phyloP scores from a whole-genome alignment of 768 basidiomycete genomes.

The Tulasnella sp. region DNA sequence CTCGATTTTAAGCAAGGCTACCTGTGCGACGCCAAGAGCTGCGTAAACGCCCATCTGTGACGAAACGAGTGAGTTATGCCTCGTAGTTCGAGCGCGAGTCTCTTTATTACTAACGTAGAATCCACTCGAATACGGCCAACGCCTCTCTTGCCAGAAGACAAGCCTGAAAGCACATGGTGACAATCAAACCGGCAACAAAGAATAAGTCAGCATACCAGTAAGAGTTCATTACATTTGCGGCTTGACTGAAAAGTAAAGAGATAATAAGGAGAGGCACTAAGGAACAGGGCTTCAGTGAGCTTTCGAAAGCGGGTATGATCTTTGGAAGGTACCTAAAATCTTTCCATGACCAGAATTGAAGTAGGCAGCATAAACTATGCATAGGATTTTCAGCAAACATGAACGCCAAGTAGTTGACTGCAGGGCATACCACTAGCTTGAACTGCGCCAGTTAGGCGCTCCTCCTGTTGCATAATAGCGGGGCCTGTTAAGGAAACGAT shows the following conservation, averaged over 20 bases:
- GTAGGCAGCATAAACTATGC: neutral
- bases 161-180: neutral
- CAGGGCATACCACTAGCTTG: neutral
- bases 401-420: too few relatives aligned
- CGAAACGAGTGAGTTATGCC: neutral
- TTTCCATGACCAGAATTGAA: neutral
- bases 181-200: neutral
- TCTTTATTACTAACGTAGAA: neutral
- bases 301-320: neutral
- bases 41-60: neutral
- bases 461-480: conserved; percentile 40
- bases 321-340: neutral
- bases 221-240: neutral
- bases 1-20: neutral
- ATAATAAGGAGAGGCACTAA: neutral
- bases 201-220: neutral
- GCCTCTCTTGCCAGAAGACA: neutral
- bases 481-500: neutral
- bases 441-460: conserved; percentile 44
- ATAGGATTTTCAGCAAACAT: neutral
- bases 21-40: neutral
- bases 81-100: neutral
- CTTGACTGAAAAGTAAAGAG: neutral
- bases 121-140: neutral
- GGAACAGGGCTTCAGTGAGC: neutral